Conservation (phyloP, 352 stramenopile species). For the Thalassiosira pacifica region DNA sequence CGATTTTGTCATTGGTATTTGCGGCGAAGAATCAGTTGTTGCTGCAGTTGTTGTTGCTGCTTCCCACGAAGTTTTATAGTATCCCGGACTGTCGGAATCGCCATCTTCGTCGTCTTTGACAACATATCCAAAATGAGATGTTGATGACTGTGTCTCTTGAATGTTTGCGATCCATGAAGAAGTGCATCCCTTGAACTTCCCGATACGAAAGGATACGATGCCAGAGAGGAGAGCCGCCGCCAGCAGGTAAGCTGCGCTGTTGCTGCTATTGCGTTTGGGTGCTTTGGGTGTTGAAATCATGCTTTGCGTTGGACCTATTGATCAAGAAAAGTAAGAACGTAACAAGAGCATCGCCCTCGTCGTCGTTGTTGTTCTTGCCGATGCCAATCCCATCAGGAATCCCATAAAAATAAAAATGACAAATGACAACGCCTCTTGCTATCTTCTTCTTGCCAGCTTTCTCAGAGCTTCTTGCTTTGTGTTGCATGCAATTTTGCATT, state of each 20-base stretch:
- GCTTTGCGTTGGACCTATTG: slow-evolving; percentile 25
- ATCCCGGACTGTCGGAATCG: background rate
- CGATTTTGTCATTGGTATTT: too few species aligned
- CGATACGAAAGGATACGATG: slow-evolving; percentile 26
- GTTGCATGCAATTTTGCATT: too few species aligned
- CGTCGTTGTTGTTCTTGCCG: too few species aligned
- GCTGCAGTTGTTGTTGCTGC: background rate
- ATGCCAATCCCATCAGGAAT: too few species aligned
- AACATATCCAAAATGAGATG: background rate
- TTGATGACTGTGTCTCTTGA: background rate
- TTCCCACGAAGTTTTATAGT: background rate
- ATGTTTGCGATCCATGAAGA: slow-evolving; percentile 3
- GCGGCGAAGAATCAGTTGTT: too few species aligned
- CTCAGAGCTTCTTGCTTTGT: too few species aligned
- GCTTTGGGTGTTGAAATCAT: too few species aligned
- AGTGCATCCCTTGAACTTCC: slow-evolving; percentile 11
- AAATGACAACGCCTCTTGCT: background rate
- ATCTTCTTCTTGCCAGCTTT: background rate
- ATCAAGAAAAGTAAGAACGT: too few species aligned
- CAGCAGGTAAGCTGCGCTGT: background rate
- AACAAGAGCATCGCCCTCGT: too few species aligned
- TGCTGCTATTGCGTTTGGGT: slow-evolving; percentile 5
- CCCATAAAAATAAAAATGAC: background rate
- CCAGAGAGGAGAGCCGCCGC: slow-evolving; percentile 12
- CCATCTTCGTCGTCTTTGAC: background rate